Conservation (phyloP, 176 grass and related monocot genomes). For the Chloris gayana region DNA sequence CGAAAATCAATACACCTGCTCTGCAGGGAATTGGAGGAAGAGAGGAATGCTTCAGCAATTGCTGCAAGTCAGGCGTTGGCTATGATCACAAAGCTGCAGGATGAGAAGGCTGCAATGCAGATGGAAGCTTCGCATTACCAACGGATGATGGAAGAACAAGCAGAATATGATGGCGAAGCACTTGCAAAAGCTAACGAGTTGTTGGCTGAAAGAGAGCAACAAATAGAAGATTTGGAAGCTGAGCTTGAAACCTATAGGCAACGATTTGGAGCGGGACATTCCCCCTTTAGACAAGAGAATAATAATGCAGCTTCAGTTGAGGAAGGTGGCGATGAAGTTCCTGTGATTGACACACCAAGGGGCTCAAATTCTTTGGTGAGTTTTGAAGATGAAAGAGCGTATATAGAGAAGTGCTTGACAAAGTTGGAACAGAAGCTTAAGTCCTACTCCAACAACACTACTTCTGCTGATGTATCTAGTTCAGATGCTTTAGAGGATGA, state of each 20-base stretch:
- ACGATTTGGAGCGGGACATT: constrained; percentile 28
- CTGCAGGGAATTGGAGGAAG: constrained; percentile 91
- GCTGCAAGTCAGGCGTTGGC: constrained; percentile 86
- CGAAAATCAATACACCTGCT: constrained; percentile 78
- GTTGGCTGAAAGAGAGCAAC: constrained; percentile 78
- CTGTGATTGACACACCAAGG: constrained; percentile 8
- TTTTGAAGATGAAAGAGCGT: constrained; percentile 63
- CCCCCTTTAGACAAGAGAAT: constrained; percentile 25
- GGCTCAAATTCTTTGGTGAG: constrained; percentile 30
- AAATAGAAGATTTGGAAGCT: constrained; percentile 69
- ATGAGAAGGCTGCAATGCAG: constrained; percentile 92
- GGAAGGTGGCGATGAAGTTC: constrained; percentile 8
- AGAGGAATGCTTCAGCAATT: constrained; percentile 88
- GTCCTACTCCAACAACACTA: constrained; percentile 55
- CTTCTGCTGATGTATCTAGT: constrained; percentile 43
- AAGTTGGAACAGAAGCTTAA: constrained; percentile 64
- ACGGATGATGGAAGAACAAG: constrained; percentile 98
- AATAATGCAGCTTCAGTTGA: not conserved
- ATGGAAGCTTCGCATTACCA: constrained; percentile 96
- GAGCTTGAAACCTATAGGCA: constrained; percentile 60
- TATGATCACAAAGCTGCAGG: constrained; percentile 97
- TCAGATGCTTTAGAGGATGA: constrained; percentile 52
- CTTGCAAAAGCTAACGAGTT: constrained; percentile 66
- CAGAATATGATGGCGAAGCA: constrained; percentile 77
- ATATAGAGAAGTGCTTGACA: constrained; percentile 56